Evolutionary conservation across 23 red algal species (phyloP), one percentile per base, ranked within the genome.

Genomic region (Gracilaria vermiculophylla): DNA sequence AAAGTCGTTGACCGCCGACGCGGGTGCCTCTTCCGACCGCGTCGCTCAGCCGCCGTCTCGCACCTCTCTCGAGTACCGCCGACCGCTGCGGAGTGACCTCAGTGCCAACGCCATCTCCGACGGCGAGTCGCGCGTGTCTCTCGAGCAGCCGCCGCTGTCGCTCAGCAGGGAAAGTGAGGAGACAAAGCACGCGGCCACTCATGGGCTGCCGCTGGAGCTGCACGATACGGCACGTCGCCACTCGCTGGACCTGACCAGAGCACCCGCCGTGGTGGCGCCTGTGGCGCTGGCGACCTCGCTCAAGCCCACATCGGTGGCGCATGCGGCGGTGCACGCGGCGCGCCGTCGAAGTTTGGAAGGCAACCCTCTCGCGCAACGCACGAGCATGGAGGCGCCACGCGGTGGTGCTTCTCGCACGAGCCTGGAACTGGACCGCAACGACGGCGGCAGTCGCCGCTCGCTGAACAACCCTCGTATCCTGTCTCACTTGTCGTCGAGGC

Each of bases 401-500:
- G 67, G 67, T 11, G 40, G 8, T 28, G 42, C 21, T 2, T 42
- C 39, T 2, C 67, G 67, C 39, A 27, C 67, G 10, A 73, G 67
- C 42, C 6, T 73, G 67, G 67, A 73, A 42, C 10, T 73, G 2
- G 67, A 73, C 67, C 36, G 67, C 3, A 40, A 73, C 67, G 67
- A 73, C 17, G 17, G 67, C 20, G 28, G 25, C 23, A 19, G 67
- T 1, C 67, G 67, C 20, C 67, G 67, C 3, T 73, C 67, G 1
- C 1, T 73, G n/a, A 70, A 58, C 36, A 88, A 34, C 70, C 69
- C 84, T 1, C 49, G 72, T 20, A 62, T 88, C 3, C 21, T 88
- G 54, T 88, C 84, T 16, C 43, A 77, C 2, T 39, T 88, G 53
- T 88, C 84, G 23, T 74, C 83, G 47, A n/a, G 84, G 14, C 7